Conservation (phyloP, 1,284 basidiomycete species). For the Vanrija pseudolonga region DNA sequence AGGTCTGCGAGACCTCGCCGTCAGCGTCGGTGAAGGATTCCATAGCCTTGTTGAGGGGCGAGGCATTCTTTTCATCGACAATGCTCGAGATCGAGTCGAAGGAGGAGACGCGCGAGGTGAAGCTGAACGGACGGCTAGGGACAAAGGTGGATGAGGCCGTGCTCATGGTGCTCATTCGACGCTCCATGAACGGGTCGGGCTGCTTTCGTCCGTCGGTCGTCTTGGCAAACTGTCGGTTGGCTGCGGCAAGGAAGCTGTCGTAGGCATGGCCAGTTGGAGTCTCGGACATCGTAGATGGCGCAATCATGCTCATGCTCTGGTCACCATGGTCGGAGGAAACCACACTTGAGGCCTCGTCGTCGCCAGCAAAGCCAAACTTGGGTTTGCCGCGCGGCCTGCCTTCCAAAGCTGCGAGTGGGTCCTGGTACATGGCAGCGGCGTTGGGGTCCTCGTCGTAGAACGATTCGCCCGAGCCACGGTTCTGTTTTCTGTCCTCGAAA, state of each 20-base stretch:
- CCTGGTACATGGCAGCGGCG: conserved; percentile 32
- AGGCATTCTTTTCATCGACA: conserved; percentile 81
- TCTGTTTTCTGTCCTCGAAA: conserved; percentile 32
- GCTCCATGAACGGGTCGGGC: conserved; percentile 73
- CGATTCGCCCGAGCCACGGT: conserved; percentile 44
- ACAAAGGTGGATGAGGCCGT: conserved; percentile 27
- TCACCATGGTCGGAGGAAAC: conserved; percentile 45
- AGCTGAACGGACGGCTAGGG: conserved; percentile 69
- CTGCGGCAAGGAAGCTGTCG: conserved; percentile 74
- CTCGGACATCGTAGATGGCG: conserved; percentile 15
- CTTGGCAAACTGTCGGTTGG: conserved; percentile 73
- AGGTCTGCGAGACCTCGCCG: conserved; percentile 81
- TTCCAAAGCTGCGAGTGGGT: conserved; percentile 21
- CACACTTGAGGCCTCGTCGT: conserved; percentile 56
- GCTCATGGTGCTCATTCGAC: conserved; percentile 34
- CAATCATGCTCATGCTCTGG: conserved; percentile 30
- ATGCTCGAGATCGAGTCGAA: conserved; percentile 84
- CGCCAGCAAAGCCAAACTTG: conserved; percentile 56
- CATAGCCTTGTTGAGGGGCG: conserved; percentile 86
- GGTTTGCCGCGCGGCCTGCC: conserved; percentile 32
- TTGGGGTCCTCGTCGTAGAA: conserved; percentile 50
- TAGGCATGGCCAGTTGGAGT: conserved; percentile 47
- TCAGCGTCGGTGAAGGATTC: conserved; percentile 89
- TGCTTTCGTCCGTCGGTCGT: conserved; percentile 65
- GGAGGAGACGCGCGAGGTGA: conserved; percentile 73